Percentiles rank a stretch among this genome's conserved stretches.
Evolutionary conservation across 257 asterid species (phyloP).

Genomic region (Vinca minor): DNA sequence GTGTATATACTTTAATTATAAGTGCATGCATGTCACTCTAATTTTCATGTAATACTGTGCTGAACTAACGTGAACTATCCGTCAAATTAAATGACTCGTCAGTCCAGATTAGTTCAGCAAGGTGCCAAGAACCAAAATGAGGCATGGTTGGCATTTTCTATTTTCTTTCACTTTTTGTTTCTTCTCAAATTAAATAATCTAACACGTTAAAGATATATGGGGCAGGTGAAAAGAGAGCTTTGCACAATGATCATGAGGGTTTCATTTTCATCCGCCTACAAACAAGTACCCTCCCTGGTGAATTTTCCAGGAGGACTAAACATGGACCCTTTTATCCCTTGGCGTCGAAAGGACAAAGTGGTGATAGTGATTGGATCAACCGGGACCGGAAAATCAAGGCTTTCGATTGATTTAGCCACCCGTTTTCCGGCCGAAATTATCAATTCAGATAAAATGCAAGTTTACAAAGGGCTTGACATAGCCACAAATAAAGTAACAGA

Average conservation of each 20-base stretch:
- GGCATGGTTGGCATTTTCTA: not conserved
- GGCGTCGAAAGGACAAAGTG: constrained; percentile 58
- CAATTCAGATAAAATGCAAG: constrained; percentile 81
- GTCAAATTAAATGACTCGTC: too few relatives aligned
- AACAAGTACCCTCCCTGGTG: constrained; percentile 39
- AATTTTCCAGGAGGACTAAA: constrained; percentile 48
- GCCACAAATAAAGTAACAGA: constrained; percentile 57
- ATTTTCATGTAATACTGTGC: too few relatives aligned
- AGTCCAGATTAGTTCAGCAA: too few relatives aligned
- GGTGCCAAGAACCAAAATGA: too few relatives aligned
- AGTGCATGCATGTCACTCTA: too few relatives aligned
- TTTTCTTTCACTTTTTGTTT: not conserved
- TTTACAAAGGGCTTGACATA: constrained; percentile 44
- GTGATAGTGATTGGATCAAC: constrained; percentile 77
- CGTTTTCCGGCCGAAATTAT: constrained; percentile 58
- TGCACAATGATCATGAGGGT: constrained; percentile 19
- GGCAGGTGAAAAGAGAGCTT: not conserved
- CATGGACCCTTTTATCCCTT: constrained; percentile 37
- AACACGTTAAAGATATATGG: not conserved
- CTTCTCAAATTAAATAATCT: not conserved
- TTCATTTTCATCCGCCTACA: constrained; percentile 32
- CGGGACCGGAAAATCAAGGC: constrained; percentile 78
- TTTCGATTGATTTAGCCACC: constrained; percentile 66
- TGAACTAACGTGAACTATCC: too few relatives aligned
- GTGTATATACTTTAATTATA: not conserved